Conservation (phyloP, 768 basidiomycete species). For the Pleurotus eryngii region DNA sequence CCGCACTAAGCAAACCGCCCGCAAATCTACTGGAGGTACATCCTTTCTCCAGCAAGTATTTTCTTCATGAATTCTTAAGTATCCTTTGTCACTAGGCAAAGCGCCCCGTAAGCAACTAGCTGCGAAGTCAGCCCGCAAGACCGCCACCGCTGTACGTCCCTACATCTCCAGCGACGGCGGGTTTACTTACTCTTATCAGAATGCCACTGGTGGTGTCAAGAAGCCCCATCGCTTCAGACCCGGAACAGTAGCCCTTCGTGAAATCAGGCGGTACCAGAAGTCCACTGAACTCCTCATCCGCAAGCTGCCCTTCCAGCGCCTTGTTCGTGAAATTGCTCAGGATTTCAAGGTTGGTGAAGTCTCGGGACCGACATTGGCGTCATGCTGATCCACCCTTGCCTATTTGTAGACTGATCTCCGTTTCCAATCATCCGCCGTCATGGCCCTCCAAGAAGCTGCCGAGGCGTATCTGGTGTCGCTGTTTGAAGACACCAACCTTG, state of each 20-base stretch:
- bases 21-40: slow-evolving; percentile 72
- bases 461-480: slow-evolving; percentile 73
- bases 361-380: neutral
- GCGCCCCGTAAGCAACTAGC: slow-evolving; percentile 62
- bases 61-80: neutral
- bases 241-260: slow-evolving; percentile 75
- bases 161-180: neutral
- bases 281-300: slow-evolving; percentile 63
- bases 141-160: slow-evolving; percentile 33
- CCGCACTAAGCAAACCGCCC: slow-evolving; percentile 74
- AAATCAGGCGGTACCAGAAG: slow-evolving; percentile 66
- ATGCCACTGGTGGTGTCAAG: slow-evolving; percentile 66
- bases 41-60: neutral
- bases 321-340: slow-evolving; percentile 79
- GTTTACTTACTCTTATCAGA: slow-evolving; percentile 20
- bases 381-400: neutral
- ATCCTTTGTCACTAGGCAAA: slow-evolving; percentile 35
- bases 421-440: slow-evolving; percentile 70
- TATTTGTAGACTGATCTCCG: slow-evolving; percentile 60
- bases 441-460: slow-evolving; percentile 65
- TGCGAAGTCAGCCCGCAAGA: slow-evolving; percentile 58
- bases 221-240: slow-evolving; percentile 82
- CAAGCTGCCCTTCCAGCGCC: slow-evolving; percentile 67
- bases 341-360: slow-evolving; percentile 60
- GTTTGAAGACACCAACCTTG: slow-evolving; percentile 67